Evolutionary conservation across 208 protist genomes (phyloP).

Genomic region (Leishmania braziliensis): DNA sequence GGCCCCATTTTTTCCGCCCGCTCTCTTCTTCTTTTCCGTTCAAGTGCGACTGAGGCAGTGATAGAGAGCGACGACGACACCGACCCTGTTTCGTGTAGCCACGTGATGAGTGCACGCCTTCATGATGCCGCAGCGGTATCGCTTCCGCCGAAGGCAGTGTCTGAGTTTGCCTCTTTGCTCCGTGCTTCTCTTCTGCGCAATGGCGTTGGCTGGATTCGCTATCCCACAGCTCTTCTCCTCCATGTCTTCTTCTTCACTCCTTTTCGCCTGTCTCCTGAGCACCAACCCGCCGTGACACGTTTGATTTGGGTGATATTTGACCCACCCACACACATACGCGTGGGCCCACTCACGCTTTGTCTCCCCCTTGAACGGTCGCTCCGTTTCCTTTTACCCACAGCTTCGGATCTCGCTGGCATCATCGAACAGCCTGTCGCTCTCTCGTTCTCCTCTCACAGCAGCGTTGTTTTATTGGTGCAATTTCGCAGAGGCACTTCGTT

Average conservation of each 20-base stretch:
- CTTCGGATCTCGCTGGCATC: background rate
- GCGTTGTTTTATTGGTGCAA: background rate
- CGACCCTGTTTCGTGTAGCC: too few species aligned
- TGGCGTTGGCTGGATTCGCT: background rate
- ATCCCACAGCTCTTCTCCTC: background rate
- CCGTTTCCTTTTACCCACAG: background rate
- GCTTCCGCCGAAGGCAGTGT: background rate
- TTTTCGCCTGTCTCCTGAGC: background rate
- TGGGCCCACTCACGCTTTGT: background rate
- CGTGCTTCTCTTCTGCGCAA: background rate
- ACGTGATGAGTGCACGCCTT: background rate
- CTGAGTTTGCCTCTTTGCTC: background rate
- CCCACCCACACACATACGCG: background rate
- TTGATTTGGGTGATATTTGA: background rate
- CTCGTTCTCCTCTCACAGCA: background rate
- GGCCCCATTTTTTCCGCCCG: background rate
- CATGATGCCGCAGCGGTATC: background rate
- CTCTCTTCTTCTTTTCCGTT: background rate
- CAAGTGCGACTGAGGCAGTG: background rate
- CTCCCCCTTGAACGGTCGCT: background rate
- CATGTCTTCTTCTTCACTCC: background rate
- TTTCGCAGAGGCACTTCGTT: background rate
- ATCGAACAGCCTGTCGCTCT: background rate
- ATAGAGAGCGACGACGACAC: background rate
- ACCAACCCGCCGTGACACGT: background rate